These are phyloP conservation scores for Theileria parva DNA, from an alignment of 169 alveolate genomes.

Conservation along the genomic window DNA sequence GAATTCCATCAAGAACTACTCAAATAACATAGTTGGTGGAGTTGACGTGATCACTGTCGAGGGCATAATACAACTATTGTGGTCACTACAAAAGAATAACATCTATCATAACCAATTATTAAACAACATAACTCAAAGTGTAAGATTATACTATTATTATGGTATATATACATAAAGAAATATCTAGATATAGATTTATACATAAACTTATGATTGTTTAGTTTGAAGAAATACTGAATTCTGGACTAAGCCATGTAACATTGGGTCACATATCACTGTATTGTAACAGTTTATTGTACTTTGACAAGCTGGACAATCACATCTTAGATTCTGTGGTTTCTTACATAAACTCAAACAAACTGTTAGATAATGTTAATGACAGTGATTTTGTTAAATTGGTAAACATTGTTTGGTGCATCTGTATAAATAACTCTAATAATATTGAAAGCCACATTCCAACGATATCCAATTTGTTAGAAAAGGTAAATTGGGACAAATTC, in stretches of 20 bases:
- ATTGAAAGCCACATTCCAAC: too few species aligned
- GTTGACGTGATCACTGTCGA: constrained; percentile 21
- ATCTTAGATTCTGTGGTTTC: too few species aligned
- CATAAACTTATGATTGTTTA: too few species aligned
- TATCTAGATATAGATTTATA: too few species aligned
- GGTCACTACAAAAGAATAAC: constrained; percentile 65
- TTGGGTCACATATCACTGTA: constrained; percentile 45
- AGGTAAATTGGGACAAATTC: constrained; percentile 33
- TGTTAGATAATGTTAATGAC: not conserved
- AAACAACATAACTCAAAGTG: constrained; percentile 8
- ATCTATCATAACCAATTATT: constrained; percentile 27
- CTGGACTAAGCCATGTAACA: constrained; percentile 1
- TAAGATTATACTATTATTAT: constrained; percentile 1
- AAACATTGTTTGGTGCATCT: not conserved
- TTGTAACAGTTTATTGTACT: constrained; percentile 34
- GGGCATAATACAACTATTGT: constrained; percentile 49
- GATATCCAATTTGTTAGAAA: too few species aligned
- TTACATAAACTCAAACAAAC: too few species aligned
- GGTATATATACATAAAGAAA: too few species aligned
- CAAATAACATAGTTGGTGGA: not conserved
- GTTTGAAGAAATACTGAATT: too few species aligned
- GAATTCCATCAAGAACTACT: not conserved
- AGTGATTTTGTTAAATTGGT: not conserved
- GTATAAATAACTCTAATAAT: not conserved
- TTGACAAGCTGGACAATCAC: not conserved